These are phyloP conservation scores for Chaetomiaceae sp. DNA, from an alignment of 2,329 filamentous ascomycete genomes.

Conservation along the genomic window DNA sequence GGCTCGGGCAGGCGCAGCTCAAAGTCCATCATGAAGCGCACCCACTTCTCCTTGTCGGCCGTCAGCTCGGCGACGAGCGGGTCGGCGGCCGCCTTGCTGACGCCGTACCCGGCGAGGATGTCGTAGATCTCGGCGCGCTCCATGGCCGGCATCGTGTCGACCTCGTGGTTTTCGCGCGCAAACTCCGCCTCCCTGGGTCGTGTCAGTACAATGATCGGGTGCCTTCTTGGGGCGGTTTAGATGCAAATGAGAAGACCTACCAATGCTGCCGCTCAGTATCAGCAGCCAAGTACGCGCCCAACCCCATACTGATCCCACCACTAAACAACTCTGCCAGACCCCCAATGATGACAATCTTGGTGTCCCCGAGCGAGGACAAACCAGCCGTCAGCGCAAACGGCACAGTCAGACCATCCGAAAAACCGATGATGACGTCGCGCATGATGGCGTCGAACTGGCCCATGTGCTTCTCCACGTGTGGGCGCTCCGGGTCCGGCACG, in stretches of 20 bases:
- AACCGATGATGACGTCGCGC: conserved; percentile 45
- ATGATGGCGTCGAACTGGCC: neutral
- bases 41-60: conserved; percentile 43
- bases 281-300: conserved; percentile 67
- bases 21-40: conserved; percentile 58
- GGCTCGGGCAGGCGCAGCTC: conserved; percentile 46
- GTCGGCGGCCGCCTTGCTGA: conserved; percentile 40
- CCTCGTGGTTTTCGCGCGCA: conserved; percentile 41
- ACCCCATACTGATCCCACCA: conserved; percentile 72
- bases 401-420: conserved; percentile 74
- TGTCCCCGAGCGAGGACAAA: conserved; percentile 61
- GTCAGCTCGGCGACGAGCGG: conserved; percentile 48
- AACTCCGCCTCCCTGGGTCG: conserved; percentile 46
- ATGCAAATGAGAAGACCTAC: neutral
- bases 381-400: conserved; percentile 76
- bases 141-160: conserved; percentile 39
- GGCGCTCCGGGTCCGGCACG: neutral
- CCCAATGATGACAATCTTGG: conserved; percentile 64
- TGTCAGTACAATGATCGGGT: conserved; percentile 28
- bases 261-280: conserved; percentile 9
- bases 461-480: neutral
- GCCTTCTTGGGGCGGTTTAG: too few species aligned
- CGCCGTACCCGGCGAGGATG: conserved; percentile 41
- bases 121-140: conserved; percentile 47
- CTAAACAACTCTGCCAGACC: conserved; percentile 72